Evolutionary conservation across 2,329 filamentous ascomycete genomes (phyloP).

Genomic region (Sarocladium oryzae): DNA sequence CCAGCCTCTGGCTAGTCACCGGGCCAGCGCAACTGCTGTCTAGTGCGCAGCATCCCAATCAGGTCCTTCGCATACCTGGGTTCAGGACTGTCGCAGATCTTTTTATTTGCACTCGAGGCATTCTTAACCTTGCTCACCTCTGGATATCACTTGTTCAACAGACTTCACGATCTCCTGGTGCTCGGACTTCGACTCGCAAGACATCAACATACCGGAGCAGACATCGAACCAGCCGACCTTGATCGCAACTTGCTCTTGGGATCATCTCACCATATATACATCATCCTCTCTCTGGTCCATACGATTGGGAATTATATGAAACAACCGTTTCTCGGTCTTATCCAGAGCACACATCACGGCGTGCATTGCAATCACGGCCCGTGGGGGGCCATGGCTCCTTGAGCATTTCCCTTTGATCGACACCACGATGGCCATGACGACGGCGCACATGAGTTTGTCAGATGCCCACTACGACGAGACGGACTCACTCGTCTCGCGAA

Average conservation of each 20-base stretch:
- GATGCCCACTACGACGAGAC: constrained; percentile 8
- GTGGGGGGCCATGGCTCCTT: constrained; percentile 10
- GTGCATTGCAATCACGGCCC: neutral
- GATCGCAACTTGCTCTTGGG: neutral
- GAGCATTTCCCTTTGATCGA: constrained; percentile 4
- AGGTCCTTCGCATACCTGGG: too few relatives aligned
- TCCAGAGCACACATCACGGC: neutral
- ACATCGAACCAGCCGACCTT: too few relatives aligned
- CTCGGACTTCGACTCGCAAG: too few relatives aligned
- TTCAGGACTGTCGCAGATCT: too few relatives aligned
- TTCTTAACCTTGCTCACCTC: too few relatives aligned
- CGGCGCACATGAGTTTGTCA: constrained; percentile 4
- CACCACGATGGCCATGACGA: neutral
- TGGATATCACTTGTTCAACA: too few relatives aligned
- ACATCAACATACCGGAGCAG: too few relatives aligned
- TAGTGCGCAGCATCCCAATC: too few relatives aligned
- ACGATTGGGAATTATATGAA: neutral
- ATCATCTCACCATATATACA: neutral
- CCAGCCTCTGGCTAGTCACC: too few relatives aligned
- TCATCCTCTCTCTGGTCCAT: neutral
- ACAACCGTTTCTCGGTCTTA: neutral
- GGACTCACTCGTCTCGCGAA: constrained; percentile 4
- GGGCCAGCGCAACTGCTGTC: too few relatives aligned
- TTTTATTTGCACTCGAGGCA: too few relatives aligned
- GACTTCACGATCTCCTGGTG: too few relatives aligned